Conservation (phyloP, 352 stramenopile species). For the Stramenopiles sp. region DNA sequence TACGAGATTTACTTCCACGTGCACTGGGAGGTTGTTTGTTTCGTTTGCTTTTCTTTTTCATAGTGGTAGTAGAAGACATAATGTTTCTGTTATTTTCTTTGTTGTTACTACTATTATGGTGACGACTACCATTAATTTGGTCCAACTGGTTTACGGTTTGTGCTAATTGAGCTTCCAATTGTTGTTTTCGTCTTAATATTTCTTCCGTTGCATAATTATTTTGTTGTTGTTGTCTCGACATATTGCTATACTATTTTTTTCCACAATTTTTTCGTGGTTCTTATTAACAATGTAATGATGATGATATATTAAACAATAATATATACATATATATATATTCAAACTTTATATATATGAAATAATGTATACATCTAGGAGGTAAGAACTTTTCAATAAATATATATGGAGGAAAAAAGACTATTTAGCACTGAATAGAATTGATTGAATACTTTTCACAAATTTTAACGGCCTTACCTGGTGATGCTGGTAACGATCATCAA, state of each 20-base stretch:
- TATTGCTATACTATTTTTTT: not conserved
- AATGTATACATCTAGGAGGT: no score
- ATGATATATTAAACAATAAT: no score
- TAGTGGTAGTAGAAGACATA: not conserved
- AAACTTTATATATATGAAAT: no score
- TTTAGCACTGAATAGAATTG: no score
- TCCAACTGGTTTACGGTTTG: not conserved
- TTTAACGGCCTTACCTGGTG: no score
- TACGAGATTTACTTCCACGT: not conserved
- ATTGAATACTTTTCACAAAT: no score
- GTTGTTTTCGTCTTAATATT: not conserved
- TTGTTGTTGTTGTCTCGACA: not conserved
- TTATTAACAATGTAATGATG: no score
- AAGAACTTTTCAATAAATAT: no score
- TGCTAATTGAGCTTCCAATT: not conserved
- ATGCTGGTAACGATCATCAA: no score
- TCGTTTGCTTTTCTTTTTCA: not conserved
- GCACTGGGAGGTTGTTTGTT: not conserved
- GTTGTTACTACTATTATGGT: not conserved
- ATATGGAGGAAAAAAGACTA: no score
- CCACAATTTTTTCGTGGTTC: no score
- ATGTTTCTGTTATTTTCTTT: conserved; percentile 1
- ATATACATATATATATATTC: no score
- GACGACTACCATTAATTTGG: not conserved
- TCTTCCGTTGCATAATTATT: not conserved